Base-by-base conservation (phyloP, 352 stramenopile species). In the Discostella stelligera region DNA sequence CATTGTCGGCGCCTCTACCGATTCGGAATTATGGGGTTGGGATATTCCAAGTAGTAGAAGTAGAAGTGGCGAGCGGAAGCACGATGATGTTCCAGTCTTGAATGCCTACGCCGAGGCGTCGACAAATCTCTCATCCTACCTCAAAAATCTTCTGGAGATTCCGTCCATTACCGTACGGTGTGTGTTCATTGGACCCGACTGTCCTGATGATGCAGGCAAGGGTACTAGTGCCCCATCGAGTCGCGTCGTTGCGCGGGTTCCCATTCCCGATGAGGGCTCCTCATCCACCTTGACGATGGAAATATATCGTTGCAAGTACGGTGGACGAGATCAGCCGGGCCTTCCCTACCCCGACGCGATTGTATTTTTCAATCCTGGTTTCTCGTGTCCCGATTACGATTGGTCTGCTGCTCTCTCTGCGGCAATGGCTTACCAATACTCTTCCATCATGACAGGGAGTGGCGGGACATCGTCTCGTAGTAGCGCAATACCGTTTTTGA, bases 361-460 rank as follows among this genome's bases (percentile, higher is more conserved):
- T 49, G 78, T 90, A 10, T 90, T 94, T 70, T 92, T 91, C 75
- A 94, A 94, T 80, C 86, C 88, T 32, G 88, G 87, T 32, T 91
- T 94, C 49, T 90, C 86, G 5, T 91, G 86, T 71, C 73, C 86
- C 5, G 88, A 94, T 74, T 94, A 94, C 58, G 68, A 79, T 56
- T 94, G 88, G 88, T 74, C 61, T 13, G 44, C 37, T 13, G 66
- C 74, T 27, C 23, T 81, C 27, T 54, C 56, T 18, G 55, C 69
- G n/a, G 74, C 84, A 58, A 61, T 79, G 10, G 21, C 18, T 23
- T 52, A 11, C 54, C n/a, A 55, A 30, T 53, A 89, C 4, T n/a
- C 25, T 14, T 66, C 49, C 13, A 49, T 4, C 20, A 69, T 82
- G 55, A 46, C 59, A 66, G 53, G 56, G 39, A 61, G 62, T 25